Percentiles rank a stretch among this genome's conserved stretches.
These are phyloP conservation scores for Zalaria sp. DNA, from an alignment of 2,329 filamentous ascomycete genomes.

Conservation along the genomic window DNA sequence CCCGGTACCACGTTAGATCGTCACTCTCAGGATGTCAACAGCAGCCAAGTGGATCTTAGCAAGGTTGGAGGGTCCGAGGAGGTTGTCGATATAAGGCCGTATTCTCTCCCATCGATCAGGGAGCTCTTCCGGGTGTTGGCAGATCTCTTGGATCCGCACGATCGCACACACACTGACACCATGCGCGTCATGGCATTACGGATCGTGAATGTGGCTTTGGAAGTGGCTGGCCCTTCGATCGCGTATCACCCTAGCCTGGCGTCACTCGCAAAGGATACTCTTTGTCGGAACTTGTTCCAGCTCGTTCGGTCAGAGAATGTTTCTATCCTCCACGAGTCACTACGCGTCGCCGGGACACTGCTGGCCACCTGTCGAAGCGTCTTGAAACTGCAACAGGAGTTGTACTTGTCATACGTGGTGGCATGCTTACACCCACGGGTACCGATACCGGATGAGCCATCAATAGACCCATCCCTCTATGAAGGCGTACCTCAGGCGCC, in stretches of 20 bases:
- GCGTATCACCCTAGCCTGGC: slow-evolving; percentile 82
- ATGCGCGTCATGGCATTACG: slow-evolving; percentile 95
- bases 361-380: slow-evolving; percentile 81
- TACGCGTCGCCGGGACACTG: slow-evolving; percentile 82
- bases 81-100: slow-evolving; percentile 57
- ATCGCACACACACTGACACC: slow-evolving; percentile 80
- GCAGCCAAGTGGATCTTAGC: slow-evolving; percentile 29
- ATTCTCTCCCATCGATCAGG: slow-evolving; percentile 84
- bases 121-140: slow-evolving; percentile 91
- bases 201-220: slow-evolving; percentile 92
- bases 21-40: slow-evolving; percentile 7
- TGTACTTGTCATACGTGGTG: slow-evolving; percentile 88
- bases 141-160: slow-evolving; percentile 84
- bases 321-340: slow-evolving; percentile 80
- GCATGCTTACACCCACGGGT: slow-evolving; percentile 89
- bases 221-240: slow-evolving; percentile 91
- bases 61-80: slow-evolving; percentile 26
- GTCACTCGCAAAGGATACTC: slow-evolving; percentile 74
- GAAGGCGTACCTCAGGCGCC: slow-evolving; percentile 85
- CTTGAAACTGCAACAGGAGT: slow-evolving; percentile 88
- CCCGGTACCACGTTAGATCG: slow-evolving; percentile 1
- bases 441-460: slow-evolving; percentile 78
- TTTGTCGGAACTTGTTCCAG: slow-evolving; percentile 92
- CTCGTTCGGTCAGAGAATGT: slow-evolving; percentile 93
- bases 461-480: slow-evolving; percentile 84